Percentiles rank a stretch among this genome's conserved stretches.
These are phyloP conservation scores for Physcomitrellopsis africana DNA, from an alignment of 225 moss, liverwort and hornwort genomes.

Conservation along the genomic window DNA sequence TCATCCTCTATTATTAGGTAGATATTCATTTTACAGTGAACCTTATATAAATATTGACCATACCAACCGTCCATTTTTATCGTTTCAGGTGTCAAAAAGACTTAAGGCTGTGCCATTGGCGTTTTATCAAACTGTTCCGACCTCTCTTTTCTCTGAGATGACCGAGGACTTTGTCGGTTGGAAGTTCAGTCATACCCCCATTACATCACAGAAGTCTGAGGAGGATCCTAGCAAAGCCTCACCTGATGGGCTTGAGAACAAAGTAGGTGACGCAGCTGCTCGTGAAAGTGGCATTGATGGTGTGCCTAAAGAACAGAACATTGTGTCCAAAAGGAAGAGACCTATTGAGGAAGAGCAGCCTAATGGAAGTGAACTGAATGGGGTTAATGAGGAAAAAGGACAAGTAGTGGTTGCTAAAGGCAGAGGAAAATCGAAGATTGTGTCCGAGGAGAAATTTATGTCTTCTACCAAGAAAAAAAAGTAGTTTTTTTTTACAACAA, in stretches of 20 bases:
- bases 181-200: constrained; percentile 53
- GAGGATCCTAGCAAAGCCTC: constrained; percentile 22
- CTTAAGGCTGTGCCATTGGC: constrained; percentile 90
- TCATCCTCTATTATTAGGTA: neutral
- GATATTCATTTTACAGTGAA: neutral
- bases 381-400: neutral
- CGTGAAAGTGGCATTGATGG: constrained; percentile 2
- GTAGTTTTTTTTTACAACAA: no score
- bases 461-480: no score
- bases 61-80: neutral
- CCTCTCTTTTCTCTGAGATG: constrained; percentile 66
- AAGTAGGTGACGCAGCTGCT: constrained; percentile 5
- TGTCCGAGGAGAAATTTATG: neutral
- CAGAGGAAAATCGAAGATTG: constrained; percentile 6
- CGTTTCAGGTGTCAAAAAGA: constrained; percentile 68
- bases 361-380: neutral
- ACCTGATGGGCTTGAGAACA: constrained; percentile 11
- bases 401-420: constrained; percentile 10
- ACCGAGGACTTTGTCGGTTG: constrained; percentile 70
- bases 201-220: neutral
- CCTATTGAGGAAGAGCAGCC: neutral
- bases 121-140: constrained; percentile 73
- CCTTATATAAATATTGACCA: neutral
- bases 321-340: constrained; percentile 32
- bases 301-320: constrained; percentile 12